Evolutionary conservation across 768 basidiomycete genomes (phyloP).

Genomic region (Wakefieldia striispora): DNA sequence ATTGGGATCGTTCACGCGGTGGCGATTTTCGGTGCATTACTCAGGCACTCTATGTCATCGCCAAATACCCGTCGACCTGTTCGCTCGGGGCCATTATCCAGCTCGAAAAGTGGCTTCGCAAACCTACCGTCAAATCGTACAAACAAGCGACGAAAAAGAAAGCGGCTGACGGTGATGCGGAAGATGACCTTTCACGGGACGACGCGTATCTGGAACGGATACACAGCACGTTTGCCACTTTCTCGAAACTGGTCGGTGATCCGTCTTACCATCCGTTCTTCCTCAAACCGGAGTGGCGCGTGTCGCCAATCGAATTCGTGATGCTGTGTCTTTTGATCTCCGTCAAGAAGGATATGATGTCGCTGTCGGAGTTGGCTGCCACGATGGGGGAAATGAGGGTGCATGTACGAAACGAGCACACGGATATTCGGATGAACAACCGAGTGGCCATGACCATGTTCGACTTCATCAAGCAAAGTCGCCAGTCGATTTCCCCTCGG

Average conservation of each 20-base stretch:
- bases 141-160: conserved; percentile 23
- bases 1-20: conserved; percentile 52
- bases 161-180: conserved; percentile 1
- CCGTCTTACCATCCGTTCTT: conserved; percentile 36
- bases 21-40: conserved; percentile 59
- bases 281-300: conserved; percentile 41
- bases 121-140: conserved; percentile 11
- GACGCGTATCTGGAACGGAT: conserved; percentile 36
- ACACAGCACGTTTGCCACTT: conserved; percentile 44
- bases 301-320: conserved; percentile 71
- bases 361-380: conserved; percentile 39
- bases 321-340: conserved; percentile 53
- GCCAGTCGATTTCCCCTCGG: not conserved
- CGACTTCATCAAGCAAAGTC: conserved; percentile 43
- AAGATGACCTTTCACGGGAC: conserved; percentile 27
- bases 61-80: conserved; percentile 37
- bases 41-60: conserved; percentile 51
- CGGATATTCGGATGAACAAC: conserved; percentile 65
- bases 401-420: conserved; percentile 51
- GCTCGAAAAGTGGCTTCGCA: conserved; percentile 52
- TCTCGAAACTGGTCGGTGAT: conserved; percentile 44
- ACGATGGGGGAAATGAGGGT: conserved; percentile 52
- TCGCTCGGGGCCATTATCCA: conserved; percentile 33
- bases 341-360: conserved; percentile 41
- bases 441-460: conserved; percentile 56